Conservation (phyloP, 2,329 filamentous ascomycete species). For the Phialophora chinensis region DNA sequence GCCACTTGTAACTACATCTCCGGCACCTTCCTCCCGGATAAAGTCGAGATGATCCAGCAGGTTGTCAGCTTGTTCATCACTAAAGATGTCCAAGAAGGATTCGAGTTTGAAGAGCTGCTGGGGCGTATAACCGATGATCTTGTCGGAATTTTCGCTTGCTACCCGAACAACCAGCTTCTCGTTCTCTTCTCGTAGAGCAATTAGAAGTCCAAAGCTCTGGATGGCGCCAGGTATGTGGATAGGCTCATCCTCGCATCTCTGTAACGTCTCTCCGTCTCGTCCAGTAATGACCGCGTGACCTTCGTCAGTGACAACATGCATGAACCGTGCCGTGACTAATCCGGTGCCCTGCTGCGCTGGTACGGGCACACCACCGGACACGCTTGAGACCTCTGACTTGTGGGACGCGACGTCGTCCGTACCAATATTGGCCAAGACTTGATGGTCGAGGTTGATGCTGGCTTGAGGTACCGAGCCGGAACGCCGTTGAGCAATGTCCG, state of each 20-base stretch:
- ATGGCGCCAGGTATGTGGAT: slow-evolving; percentile 85
- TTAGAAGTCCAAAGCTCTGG: slow-evolving; percentile 77
- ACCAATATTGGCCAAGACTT: slow-evolving; percentile 23
- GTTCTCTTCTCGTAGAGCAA: slow-evolving; percentile 76
- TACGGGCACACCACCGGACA: slow-evolving; percentile 30
- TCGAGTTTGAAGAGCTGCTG: slow-evolving; percentile 74
- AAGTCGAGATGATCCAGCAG: slow-evolving; percentile 87
- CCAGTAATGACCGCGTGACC: slow-evolving; percentile 86
- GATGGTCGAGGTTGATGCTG: slow-evolving; percentile 14
- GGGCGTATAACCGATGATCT: slow-evolving; percentile 77
- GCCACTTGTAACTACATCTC: slow-evolving; percentile 75
- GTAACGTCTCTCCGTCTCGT: slow-evolving; percentile 70
- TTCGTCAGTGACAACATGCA: slow-evolving; percentile 74
- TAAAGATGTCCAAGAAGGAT: slow-evolving; percentile 82
- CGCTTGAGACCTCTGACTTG: slow-evolving; percentile 30
- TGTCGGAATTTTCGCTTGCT: slow-evolving; percentile 79
- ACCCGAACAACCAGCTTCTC: slow-evolving; percentile 73
- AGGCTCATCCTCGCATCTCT: slow-evolving; percentile 87
- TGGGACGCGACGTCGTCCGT: slow-evolving; percentile 25
- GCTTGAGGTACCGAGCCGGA: not conserved
- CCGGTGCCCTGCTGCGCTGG: slow-evolving; percentile 45
- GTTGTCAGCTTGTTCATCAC: slow-evolving; percentile 82
- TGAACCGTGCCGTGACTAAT: slow-evolving; percentile 73
- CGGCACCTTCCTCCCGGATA: slow-evolving; percentile 75
- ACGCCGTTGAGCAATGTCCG: not conserved